Base-by-base conservation (phyloP, 306 rosid genomes). In the Astragalus membranaceus region DNA sequence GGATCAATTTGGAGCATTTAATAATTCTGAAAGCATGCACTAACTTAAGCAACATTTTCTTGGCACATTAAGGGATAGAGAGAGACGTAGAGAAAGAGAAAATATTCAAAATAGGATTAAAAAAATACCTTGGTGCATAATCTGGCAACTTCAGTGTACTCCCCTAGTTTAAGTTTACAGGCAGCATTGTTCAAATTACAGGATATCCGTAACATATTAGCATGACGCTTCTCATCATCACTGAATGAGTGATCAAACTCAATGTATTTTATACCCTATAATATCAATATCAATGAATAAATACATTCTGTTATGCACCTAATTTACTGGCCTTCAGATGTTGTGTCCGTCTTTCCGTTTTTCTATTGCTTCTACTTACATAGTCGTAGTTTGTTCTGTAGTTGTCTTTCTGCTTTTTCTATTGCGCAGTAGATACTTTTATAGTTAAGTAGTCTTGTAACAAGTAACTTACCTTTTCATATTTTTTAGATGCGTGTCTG, bases 171-270 rank as follows among this genome's bases (percentile, higher is more conserved):
- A 14, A 88, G 84, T 72, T 82, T 84, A 53, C 95, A 86, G 10
- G 89, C 88, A 50, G 95, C 95, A 29, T 81, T 79, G 80, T 88
- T 88, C 77, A 88, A 56, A 56, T 69, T 66, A 59, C 95, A 82
- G 0, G 95, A 78, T 49, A 88, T 11, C 47, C 75, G 10, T 36
- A 88, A 75, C 13, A 87, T 56, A 11, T 64, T 74, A 16, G 92
- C 85, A 0, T 4, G 46, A 6, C n/a, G 23, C 74, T 76, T 86
- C 82, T 82, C 85, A 26, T 76, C 80, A 8, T 82, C 84, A 30
- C 49, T 72, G 72, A 88, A 88, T 60, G 89, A 76, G 59, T 84
- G 89, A 68, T 82, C 88, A 72, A 75, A 84, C 54, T 86, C 92
- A 0, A 84, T 50, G 70, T 73, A 88, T 47, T 77, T 79, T 65